phyloP scores from a whole-genome alignment of 2,329 filamentous ascomycete species.

The Ceratocystis variospora region DNA sequence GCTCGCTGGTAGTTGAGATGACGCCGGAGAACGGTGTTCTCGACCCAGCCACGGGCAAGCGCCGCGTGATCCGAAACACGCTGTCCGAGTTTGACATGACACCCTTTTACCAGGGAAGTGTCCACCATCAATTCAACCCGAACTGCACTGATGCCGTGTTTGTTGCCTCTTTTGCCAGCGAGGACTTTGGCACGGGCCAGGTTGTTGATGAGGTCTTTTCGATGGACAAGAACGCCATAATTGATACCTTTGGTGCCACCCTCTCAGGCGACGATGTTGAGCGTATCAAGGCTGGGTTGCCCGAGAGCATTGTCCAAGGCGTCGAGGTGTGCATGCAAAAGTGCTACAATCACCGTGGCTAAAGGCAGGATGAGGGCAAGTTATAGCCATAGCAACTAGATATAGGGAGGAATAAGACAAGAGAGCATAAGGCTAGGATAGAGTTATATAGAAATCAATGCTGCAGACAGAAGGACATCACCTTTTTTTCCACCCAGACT shows the following conservation, averaged over 20 bases:
- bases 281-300: constrained; percentile 29
- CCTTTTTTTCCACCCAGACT: neutral
- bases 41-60: constrained; percentile 26
- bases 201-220: constrained; percentile 37
- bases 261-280: constrained; percentile 36
- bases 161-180: constrained; percentile 35
- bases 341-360: constrained; percentile 26
- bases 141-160: constrained; percentile 38
- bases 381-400: no score
- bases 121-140: constrained; percentile 45
- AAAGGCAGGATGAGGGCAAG: neutral
- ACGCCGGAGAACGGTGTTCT: constrained; percentile 38
- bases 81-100: constrained; percentile 36
- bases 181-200: constrained; percentile 41
- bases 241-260: constrained; percentile 34
- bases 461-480: neutral
- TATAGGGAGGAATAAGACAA: neutral
- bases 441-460: neutral
- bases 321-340: constrained; percentile 40
- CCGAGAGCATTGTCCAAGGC: constrained; percentile 37
- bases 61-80: constrained; percentile 31
- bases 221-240: constrained; percentile 33
- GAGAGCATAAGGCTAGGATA: neutral
- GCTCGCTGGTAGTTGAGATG: constrained; percentile 38
- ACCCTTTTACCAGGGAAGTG: constrained; percentile 39